Percentiles rank a stretch among this genome's conserved stretches.
Conservation (phyloP, 495 filamentous ascomycete species). For the Trichoderma parareesei region DNA sequence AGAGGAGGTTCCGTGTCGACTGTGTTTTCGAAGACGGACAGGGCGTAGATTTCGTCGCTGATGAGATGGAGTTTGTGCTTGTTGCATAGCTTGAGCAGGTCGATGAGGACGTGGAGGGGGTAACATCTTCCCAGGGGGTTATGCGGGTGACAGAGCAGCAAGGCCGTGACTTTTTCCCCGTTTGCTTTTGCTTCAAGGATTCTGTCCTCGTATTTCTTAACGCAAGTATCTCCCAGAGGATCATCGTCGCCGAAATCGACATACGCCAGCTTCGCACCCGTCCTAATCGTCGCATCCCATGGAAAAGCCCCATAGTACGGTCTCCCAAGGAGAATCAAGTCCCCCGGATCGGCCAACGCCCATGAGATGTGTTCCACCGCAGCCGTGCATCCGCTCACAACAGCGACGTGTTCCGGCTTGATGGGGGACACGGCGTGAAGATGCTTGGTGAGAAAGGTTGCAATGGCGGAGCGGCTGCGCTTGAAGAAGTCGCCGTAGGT, state of each 20-base stretch:
- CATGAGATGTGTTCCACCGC: constrained; percentile 22
- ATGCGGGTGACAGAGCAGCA: constrained; percentile 39
- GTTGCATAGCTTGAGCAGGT: constrained; percentile 20
- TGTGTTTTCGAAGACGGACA: constrained; percentile 20
- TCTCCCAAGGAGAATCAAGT: constrained; percentile 18
- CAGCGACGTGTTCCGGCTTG: constrained; percentile 14
- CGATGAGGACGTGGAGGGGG: constrained; percentile 1
- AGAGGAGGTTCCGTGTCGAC: neutral
- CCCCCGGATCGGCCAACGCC: constrained; percentile 18
- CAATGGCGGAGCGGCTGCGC: constrained; percentile 15
- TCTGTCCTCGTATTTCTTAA: constrained; percentile 33
- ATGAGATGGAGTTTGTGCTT: constrained; percentile 23
- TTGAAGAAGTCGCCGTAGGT: constrained; percentile 21
- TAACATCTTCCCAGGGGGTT: constrained; percentile 25
- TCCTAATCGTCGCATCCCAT: constrained; percentile 15
- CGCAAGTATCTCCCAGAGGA: constrained; percentile 28
- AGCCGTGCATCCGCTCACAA: constrained; percentile 20
- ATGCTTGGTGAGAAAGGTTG: constrained; percentile 18
- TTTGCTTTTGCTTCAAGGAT: constrained; percentile 17
- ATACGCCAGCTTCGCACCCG: constrained; percentile 22
- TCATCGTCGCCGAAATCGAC: constrained; percentile 32
- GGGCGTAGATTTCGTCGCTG: constrained; percentile 28
- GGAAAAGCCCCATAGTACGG: constrained; percentile 21
- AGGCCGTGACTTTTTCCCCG: constrained; percentile 27
- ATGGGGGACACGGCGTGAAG: constrained; percentile 15